Evolutionary conservation across 2,329 filamentous ascomycete species (phyloP), one percentile per base, ranked within the genome.

Genomic region (Aspergillus sp.): DNA sequence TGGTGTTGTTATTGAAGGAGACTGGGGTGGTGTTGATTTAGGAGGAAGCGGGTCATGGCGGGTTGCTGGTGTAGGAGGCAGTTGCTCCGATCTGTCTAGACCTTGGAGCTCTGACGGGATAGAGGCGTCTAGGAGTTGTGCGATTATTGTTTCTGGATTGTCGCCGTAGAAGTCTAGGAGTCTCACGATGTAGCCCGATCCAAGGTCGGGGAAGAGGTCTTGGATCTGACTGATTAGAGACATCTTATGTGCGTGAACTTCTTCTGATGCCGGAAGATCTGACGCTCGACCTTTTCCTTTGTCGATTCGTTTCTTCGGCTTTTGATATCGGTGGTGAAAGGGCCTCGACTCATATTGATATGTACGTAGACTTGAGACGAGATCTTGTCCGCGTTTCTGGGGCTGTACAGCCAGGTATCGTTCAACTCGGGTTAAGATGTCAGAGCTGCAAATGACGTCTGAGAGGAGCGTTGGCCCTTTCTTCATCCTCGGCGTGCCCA

Each of bases 151-250:
- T 73, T 97, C 92, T 0, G 88, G 83, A 66, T 93, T 81, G 64
- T 95, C 87, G 45, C 79, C 76, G 70, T 95, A 97, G 69, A 90
- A 86, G 66, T 93, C 89, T 22, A 97, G 80, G 9, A 96, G 81
- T 66, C 84, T 89, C 17, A 90, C 82, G 15, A 98, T 80, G 69
- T 96, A 98, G 0, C 83, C 90, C 4, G 90, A 88, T 5, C 93
- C 92, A 9, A 98, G 79, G 61, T 96, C 86, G 0, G 93, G 91
- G 68, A 98, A 97, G 0, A 98, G 80, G 69, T 99, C 93, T 70
- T 96, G 92, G n/a, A 99, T 83, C 71, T 96, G 91, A 0, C 89
- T 89, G 51, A 98, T 86, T 49, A 93, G 85, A 66, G 89, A 93
- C 85, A 96, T 89, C 42, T 82, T 87, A 73, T 96, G 91, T 20